phyloP scores from a whole-genome alignment of 2,329 filamentous ascomycete genomes.

The Fusarium hainanense region DNA sequence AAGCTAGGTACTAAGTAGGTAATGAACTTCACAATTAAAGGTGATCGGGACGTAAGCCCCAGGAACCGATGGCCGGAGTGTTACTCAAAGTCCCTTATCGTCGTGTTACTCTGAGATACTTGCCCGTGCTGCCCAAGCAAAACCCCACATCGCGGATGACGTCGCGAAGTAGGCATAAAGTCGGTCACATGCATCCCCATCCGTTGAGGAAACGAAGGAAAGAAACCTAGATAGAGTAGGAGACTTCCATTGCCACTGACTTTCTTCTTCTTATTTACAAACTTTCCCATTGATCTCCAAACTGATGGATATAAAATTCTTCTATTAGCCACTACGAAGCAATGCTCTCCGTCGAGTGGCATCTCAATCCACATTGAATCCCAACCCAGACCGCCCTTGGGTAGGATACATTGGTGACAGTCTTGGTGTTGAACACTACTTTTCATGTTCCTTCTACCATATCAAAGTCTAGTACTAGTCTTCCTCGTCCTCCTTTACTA shows the following conservation, averaged over 20 bases:
- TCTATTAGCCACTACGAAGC: slow-evolving; percentile 20
- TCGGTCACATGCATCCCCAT: neutral
- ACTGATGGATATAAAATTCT: neutral
- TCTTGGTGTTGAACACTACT: neutral
- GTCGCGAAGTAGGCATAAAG: slow-evolving; percentile 2
- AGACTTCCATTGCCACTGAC: neutral
- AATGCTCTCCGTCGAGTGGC: neutral
- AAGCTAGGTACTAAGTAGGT: neutral
- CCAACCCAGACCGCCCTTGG: slow-evolving; percentile 17
- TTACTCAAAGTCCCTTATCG: slow-evolving; percentile 24
- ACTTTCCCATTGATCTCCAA: neutral
- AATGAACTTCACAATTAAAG: neutral
- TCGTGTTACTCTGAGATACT: neutral
- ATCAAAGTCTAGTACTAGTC: slow-evolving; percentile 3
- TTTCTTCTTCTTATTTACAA: neutral
- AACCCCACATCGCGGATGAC: slow-evolving; percentile 38
- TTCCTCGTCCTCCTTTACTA: slow-evolving; percentile 4
- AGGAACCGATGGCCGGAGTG: slow-evolving; percentile 1
- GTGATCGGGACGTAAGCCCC: neutral
- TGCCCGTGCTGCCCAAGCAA: neutral
- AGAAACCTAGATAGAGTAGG: neutral
- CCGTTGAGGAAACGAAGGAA: neutral
- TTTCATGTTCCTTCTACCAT: neutral
- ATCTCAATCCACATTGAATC: slow-evolving; percentile 13
- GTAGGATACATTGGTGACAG: neutral